These are phyloP conservation scores for Coniochaeta sp. DNA, from an alignment of 2,329 filamentous ascomycete genomes.

Conservation along the genomic window DNA sequence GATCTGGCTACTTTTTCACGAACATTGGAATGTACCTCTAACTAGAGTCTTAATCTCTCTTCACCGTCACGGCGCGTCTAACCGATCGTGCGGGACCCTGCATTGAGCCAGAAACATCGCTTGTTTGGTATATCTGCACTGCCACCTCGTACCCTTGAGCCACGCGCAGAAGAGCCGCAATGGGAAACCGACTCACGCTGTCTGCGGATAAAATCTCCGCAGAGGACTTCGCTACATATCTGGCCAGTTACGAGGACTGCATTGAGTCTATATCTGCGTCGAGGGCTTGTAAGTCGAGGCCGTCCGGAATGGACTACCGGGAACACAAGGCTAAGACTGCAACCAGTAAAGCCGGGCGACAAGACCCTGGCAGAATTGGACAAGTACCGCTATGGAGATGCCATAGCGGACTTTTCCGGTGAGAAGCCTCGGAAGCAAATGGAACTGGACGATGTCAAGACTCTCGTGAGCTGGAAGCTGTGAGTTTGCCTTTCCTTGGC, in stretches of 20 bases:
- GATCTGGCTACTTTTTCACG: neutral
- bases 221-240: conserved; percentile 15
- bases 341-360: conserved; percentile 39
- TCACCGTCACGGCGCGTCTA: neutral
- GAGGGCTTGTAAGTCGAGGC: conserved; percentile 31
- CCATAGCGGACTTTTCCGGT: conserved; percentile 37
- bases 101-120: neutral
- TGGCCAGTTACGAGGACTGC: conserved; percentile 15
- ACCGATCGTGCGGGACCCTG: neutral
- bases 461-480: conserved; percentile 65
- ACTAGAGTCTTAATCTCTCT: neutral
- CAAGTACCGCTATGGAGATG: conserved; percentile 47
- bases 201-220: conserved; percentile 19
- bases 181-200: conserved; percentile 10
- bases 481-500: conserved; percentile 27
- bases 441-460: conserved; percentile 48
- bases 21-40: neutral
- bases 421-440: conserved; percentile 30
- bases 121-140: neutral
- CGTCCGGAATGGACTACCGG: neutral
- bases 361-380: conserved; percentile 51
- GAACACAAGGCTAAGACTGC: conserved; percentile 5
- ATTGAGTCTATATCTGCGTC: conserved; percentile 31
- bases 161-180: conserved; percentile 22
- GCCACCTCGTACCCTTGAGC: conserved; percentile 5